Conservation (phyloP, 192 early-diverging fungal genomes). For the Backusella morwellensis region DNA sequence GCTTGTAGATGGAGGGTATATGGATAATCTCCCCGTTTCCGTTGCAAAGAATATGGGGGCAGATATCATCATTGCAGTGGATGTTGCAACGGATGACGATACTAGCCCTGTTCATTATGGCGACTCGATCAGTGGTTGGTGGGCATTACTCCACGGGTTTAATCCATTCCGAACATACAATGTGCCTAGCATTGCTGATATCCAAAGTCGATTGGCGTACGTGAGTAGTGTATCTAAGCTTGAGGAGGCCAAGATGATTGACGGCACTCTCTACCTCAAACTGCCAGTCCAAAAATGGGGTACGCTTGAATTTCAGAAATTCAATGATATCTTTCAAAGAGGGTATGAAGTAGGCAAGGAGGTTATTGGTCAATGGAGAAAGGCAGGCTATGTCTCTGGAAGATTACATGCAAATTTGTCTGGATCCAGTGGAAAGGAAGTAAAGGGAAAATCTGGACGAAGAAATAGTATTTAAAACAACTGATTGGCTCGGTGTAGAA, state of each 20-base stretch:
- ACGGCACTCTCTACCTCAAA: constrained; percentile 80
- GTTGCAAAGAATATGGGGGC: constrained; percentile 79
- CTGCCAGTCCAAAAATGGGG: constrained; percentile 85
- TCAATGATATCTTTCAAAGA: constrained; percentile 79
- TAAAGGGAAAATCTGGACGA: constrained; percentile 32
- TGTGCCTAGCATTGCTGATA: constrained; percentile 92
- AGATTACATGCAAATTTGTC: constrained; percentile 17
- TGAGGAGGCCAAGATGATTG: constrained; percentile 84
- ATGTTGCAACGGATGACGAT: constrained; percentile 90
- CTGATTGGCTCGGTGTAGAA: background rate
- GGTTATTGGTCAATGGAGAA: constrained; percentile 78
- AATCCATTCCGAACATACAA: constrained; percentile 74
- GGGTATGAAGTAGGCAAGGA: constrained; percentile 84
- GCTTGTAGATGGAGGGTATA: constrained; percentile 96
- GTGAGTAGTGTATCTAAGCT: constrained; percentile 85
- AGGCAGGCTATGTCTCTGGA: constrained; percentile 53
- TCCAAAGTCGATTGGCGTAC: constrained; percentile 92
- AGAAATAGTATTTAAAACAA: constrained; percentile 25
- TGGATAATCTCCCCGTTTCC: constrained; percentile 91
- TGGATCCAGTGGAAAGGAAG: constrained; percentile 21
- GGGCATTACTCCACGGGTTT: constrained; percentile 76
- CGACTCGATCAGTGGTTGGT: constrained; percentile 88
- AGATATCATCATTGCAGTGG: constrained; percentile 88
- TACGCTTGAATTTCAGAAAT: constrained; percentile 89
- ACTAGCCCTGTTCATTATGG: constrained; percentile 89